A percentile compares a stretch with the other conserved stretches of the same genome.
Evolutionary conservation across 2,329 filamentous ascomycete genomes (phyloP).

Genomic region (Torrubiellomyces zombiae): DNA sequence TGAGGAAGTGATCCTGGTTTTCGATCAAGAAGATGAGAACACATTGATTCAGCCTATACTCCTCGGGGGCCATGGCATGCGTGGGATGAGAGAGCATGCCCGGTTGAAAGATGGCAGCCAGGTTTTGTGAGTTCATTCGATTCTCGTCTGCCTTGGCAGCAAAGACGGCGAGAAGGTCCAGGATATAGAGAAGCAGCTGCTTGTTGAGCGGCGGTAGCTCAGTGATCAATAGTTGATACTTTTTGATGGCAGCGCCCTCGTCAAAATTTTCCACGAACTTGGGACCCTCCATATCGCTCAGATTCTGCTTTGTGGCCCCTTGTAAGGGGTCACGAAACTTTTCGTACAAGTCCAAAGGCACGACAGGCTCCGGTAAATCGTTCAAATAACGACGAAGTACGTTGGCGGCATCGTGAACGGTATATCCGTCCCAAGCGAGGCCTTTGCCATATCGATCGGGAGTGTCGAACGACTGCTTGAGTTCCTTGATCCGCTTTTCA

Average conservation of each 20-base stretch:
- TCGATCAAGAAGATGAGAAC: conserved; percentile 96
- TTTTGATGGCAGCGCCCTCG: conserved; percentile 56
- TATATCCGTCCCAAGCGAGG: conserved; percentile 92
- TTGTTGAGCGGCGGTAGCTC: conserved; percentile 85
- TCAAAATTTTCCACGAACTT: conserved; percentile 50
- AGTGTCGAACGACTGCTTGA: conserved; percentile 82
- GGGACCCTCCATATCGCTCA: conserved; percentile 49
- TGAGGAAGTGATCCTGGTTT: conserved; percentile 95
- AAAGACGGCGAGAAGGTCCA: conserved; percentile 91
- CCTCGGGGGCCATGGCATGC: conserved; percentile 88
- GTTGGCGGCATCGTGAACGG: conserved; percentile 95
- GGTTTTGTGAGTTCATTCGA: conserved; percentile 87
- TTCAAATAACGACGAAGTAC: conserved; percentile 91
- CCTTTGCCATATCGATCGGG: conserved; percentile 94
- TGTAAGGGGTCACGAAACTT: conserved; percentile 74
- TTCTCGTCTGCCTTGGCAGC: conserved; percentile 94
- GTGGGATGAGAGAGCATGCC: conserved; percentile 86
- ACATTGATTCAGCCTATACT: conserved; percentile 90
- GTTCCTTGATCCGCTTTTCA: conserved; percentile 94
- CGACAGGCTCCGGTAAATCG: conserved; percentile 89
- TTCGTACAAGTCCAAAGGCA: conserved; percentile 85
- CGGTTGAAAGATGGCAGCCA: conserved; percentile 94
- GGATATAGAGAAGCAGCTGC: conserved; percentile 84
- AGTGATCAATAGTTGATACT: conserved; percentile 82
- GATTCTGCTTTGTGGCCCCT: conserved; percentile 52